Percentiles rank a stretch among this genome's conserved stretches.
These are phyloP conservation scores for Kodamaea leandrae DNA, from an alignment of 805 yeast species.

Conservation along the genomic window DNA sequence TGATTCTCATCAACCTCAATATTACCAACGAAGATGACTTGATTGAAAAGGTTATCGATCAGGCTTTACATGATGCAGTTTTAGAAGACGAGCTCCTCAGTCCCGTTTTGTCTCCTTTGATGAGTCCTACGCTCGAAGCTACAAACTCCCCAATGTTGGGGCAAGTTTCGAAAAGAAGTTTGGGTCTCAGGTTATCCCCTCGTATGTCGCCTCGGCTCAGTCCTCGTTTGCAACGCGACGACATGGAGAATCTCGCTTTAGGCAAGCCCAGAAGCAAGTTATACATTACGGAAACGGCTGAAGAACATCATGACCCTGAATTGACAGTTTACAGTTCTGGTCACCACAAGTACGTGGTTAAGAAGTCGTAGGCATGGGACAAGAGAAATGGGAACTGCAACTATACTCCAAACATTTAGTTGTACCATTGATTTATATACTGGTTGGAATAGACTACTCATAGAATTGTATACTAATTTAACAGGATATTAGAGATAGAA, in stretches of 20 bases:
- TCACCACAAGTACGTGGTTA: conserved; percentile 7
- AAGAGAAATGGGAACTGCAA: not conserved
- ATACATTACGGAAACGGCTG: conserved; percentile 7
- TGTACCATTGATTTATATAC: too few species aligned
- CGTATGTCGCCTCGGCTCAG: conserved; percentile 8
- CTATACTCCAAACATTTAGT: not conserved
- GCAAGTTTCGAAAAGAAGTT: conserved; percentile 1
- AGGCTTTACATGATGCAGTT: conserved; percentile 48
- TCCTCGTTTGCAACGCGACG: not conserved
- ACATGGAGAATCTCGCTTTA: not conserved
- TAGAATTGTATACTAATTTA: too few species aligned
- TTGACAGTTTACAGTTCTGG: conserved; percentile 4
- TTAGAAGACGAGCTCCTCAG: conserved; percentile 43
- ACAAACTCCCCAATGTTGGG: conserved; percentile 9
- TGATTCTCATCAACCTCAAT: conserved; percentile 45
- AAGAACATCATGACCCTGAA: not conserved
- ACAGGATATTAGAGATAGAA: too few species aligned
- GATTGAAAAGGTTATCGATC: conserved; percentile 47
- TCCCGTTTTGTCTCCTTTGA: conserved; percentile 46
- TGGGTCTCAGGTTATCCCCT: conserved; percentile 4
- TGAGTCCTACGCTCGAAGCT: conserved; percentile 16
- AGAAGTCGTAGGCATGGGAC: not conserved
- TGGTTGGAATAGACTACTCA: too few species aligned
- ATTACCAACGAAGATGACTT: conserved; percentile 43
- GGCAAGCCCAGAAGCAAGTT: conserved; percentile 8